Conservation (phyloP, 2,329 filamentous ascomycete genomes). For the Aulographum hederae region DNA sequence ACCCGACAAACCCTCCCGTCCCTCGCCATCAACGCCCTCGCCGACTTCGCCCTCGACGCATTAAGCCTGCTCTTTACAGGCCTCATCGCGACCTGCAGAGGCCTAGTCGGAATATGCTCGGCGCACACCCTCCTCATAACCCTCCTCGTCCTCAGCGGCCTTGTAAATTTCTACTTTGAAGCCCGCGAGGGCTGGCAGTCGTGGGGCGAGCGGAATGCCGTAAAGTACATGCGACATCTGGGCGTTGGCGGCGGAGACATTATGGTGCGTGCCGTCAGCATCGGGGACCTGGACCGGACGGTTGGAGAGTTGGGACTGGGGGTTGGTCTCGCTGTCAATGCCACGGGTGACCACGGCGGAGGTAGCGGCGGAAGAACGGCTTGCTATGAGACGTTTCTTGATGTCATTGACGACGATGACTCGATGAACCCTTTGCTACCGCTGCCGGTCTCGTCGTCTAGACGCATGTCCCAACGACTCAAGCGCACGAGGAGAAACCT, state of each 20-base stretch:
- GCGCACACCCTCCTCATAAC: constrained; percentile 59
- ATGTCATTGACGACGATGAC: too few species aligned
- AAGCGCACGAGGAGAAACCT: constrained; percentile 68
- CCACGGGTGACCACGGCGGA: too few species aligned
- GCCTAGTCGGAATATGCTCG: constrained; percentile 41
- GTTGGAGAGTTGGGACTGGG: too few species aligned
- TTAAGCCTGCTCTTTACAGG: too few species aligned
- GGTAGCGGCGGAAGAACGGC: too few species aligned
- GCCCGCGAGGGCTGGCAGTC: constrained; percentile 57
- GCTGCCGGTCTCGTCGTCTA: constrained; percentile 19
- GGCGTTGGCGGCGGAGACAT: constrained; percentile 35
- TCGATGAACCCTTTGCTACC: too few species aligned
- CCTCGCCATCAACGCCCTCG: neutral
- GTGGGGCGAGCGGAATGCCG: constrained; percentile 72
- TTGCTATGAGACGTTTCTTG: too few species aligned
- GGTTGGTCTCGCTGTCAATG: too few species aligned
- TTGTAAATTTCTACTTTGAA: constrained; percentile 59
- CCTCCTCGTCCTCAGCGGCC: constrained; percentile 47
- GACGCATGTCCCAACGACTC: constrained; percentile 24
- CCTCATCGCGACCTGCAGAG: constrained; percentile 23
- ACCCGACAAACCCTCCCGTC: neutral
- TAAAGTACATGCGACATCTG: constrained; percentile 60
- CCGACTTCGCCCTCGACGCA: too few species aligned
- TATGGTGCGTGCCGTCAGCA: too few species aligned
- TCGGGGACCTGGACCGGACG: too few species aligned